Conservation (phyloP, 106 monocot genomes). For the Dioscorea dumetorum region DNA sequence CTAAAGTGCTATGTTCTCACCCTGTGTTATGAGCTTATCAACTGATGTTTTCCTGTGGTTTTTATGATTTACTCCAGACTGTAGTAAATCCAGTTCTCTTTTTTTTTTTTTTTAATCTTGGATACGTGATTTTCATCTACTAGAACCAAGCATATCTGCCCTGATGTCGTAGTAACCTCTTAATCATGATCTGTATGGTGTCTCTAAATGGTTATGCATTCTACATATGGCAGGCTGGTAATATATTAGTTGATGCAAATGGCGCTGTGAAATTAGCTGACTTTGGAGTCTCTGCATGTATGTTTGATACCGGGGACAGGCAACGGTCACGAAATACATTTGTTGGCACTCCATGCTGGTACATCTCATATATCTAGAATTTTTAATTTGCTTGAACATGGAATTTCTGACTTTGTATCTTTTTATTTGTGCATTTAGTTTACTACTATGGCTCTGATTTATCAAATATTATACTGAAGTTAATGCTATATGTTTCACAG, state of each 20-base stretch:
- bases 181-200: too few species aligned
- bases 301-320: conserved; percentile 95
- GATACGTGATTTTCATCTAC: too few species aligned
- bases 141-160: too few species aligned
- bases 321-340: conserved; percentile 89
- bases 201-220: conserved; percentile 1
- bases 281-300: conserved; percentile 93
- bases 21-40: too few species aligned
- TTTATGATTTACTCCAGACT: too few species aligned
- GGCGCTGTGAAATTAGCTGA: conserved; percentile 92
- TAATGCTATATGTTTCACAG: conserved; percentile 26
- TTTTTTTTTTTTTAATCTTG: too few species aligned
- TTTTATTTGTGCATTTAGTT: background rate
- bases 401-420: background rate
- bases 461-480: background rate
- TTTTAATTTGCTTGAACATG: background rate
- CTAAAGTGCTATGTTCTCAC: too few species aligned
- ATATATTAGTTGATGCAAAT: conserved; percentile 70
- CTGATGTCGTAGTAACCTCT: too few species aligned
- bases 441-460: background rate
- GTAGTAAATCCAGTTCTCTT: too few species aligned
- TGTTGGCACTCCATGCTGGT: conserved; percentile 99
- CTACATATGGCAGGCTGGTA: conserved; percentile 59
- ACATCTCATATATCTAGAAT: conserved; percentile 1
- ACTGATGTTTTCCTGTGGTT: too few species aligned